Conservation (phyloP, 1,284 basidiomycete genomes). For the Heterobasidion parviporum region DNA sequence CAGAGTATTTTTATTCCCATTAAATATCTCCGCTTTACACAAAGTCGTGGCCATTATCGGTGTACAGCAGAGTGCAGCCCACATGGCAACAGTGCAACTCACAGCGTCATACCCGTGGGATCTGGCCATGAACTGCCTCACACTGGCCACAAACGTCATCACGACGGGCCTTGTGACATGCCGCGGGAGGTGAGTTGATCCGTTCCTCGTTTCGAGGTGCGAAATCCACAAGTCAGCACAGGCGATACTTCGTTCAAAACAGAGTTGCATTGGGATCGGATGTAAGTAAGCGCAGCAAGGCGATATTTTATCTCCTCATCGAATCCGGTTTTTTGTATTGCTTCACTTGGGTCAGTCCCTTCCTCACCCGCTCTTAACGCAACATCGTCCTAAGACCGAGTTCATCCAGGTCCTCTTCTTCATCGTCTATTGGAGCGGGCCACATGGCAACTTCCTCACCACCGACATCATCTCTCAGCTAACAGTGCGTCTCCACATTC, state of each 20-base stretch:
- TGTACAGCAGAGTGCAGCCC: background rate
- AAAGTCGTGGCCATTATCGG: background rate
- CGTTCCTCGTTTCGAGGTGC: background rate
- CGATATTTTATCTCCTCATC: background rate
- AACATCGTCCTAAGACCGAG: background rate
- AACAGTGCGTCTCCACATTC: background rate
- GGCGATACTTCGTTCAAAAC: background rate
- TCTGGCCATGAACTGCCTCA: slow-evolving; percentile 3
- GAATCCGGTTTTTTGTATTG: slow-evolving; percentile 3
- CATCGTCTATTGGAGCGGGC: slow-evolving; percentile 1
- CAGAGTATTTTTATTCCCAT: background rate
- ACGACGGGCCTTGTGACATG: background rate
- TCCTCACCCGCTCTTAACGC: background rate
- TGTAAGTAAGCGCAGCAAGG: background rate
- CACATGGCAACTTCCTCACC: background rate
- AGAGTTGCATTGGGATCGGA: background rate
- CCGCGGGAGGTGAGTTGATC: background rate
- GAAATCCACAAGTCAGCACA: too few relatives aligned
- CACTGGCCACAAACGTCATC: slow-evolving; percentile 3
- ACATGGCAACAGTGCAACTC: background rate
- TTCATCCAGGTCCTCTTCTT: background rate
- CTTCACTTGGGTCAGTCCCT: slow-evolving; percentile 1
- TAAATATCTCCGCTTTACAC: background rate
- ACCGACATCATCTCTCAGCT: slow-evolving; percentile 3
- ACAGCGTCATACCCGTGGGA: background rate